These are phyloP conservation scores for Debaryomyces tyrocola DNA, from an alignment of 805 yeast species.

Conservation along the genomic window DNA sequence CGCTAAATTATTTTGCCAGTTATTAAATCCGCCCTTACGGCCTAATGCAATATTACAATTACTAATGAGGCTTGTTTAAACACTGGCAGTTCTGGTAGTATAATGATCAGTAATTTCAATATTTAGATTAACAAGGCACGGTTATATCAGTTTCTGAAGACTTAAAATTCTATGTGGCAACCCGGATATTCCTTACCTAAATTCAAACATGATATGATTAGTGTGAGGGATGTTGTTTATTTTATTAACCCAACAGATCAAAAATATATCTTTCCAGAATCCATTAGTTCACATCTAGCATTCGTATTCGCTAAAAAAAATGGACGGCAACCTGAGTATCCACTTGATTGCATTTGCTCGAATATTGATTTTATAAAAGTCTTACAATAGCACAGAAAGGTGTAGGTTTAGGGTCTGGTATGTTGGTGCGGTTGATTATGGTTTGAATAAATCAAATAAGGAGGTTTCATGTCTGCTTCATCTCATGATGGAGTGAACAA, in stretches of 20 bases:
- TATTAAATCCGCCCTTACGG: too few relatives aligned
- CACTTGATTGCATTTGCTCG: conserved; percentile 3
- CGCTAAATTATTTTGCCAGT: too few relatives aligned
- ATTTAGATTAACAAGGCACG: conserved; percentile 9
- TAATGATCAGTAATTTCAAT: not conserved
- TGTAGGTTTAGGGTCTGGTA: conserved; percentile 57
- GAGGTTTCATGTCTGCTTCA: conserved; percentile 60
- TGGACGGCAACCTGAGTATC: not conserved
- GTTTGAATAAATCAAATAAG: conserved; percentile 32
- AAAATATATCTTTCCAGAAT: conserved; percentile 48
- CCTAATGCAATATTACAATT: too few relatives aligned
- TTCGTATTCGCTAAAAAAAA: conserved; percentile 11
- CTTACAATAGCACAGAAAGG: conserved; percentile 26
- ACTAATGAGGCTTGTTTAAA: too few relatives aligned
- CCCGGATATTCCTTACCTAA: conserved; percentile 2
- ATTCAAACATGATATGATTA: conserved; percentile 30
- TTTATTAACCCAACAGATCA: conserved; percentile 71
- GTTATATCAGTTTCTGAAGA: conserved; percentile 9
- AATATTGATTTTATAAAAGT: conserved; percentile 3
- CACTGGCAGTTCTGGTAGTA: too few relatives aligned
- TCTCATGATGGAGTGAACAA: conserved; percentile 53
- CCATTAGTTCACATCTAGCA: conserved; percentile 30
- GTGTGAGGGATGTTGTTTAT: conserved; percentile 50
- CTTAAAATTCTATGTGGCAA: conserved; percentile 5
- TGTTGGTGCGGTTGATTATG: conserved; percentile 52